Evolutionary conservation across 768 basidiomycete genomes (phyloP), one percentile per base, ranked within the genome.

Genomic region (Leccinum ochraceum): DNA sequence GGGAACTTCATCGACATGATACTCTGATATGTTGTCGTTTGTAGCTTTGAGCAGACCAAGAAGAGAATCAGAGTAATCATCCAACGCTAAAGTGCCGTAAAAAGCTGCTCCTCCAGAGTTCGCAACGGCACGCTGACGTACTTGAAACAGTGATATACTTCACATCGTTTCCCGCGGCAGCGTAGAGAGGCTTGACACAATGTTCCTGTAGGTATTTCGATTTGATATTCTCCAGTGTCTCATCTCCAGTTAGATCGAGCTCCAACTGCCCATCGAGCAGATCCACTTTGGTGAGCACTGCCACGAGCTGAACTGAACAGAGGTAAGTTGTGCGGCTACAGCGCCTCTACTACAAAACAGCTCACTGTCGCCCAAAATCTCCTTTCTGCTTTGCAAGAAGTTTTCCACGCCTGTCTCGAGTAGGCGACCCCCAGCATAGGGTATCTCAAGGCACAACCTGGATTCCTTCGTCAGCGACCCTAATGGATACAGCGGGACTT

Each of bases 361-460:
- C 44, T 14, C 9, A 66, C 65, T 30, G 2, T 63, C 13, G 9
- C 65, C 65, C 9, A 66, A 26, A 8, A 63, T 57, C 16, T 63
- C 55, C 1, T 30, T 6, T 24, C 58, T 67, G 11, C n/a, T 20
- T 24, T 36, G 26, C 10, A 66, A 37, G 24, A 66, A 66, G 22
- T 10, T 30, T 36, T 67, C 65, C 30, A 66, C 55, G 2, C 65
- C 65, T 13, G 39, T 52, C 22, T 66, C 65, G 6, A 67, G 65
- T n/a, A 67, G 36, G 54, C 61, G 61, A 26, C 61, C 65, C 9
- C 65, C 65, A 6, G 57, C 42, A 10, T 54, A 57, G 17, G 65
- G 65, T 52, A 57, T 55, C 32, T 67, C 65, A 8, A 66, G 54
- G 20, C 65, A 66, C 28, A 66, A 66, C 65, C 65, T 66, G 30